These are phyloP conservation scores for Murraya koenigii DNA, from an alignment of 345 rosid genomes.

Conservation along the genomic window DNA sequence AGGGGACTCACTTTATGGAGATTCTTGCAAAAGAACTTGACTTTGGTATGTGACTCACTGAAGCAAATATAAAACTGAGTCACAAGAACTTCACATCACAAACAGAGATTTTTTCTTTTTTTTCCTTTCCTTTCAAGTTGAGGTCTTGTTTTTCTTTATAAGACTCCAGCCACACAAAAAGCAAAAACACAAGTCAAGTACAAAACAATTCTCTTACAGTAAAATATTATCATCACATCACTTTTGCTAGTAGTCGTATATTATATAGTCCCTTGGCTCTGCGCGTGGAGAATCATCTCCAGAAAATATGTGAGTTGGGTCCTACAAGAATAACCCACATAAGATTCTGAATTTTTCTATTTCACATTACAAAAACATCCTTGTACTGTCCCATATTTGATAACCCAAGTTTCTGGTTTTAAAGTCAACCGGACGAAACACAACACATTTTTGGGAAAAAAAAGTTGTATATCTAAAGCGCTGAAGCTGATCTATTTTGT, in stretches of 20 bases:
- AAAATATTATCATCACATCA: conserved; percentile 3
- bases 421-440: conserved; percentile 1
- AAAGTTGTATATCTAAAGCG: not conserved
- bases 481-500: conserved; percentile 3
- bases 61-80: conserved; percentile 23
- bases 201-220: conserved; percentile 13
- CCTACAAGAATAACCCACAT: conserved; percentile 18
- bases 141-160: conserved; percentile 17
- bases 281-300: conserved; percentile 28
- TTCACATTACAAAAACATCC: conserved; percentile 21
- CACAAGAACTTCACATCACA: conserved; percentile 6
- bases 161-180: conserved; percentile 16
- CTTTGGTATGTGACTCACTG: conserved; percentile 21
- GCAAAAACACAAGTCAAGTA: not conserved
- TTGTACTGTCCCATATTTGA: conserved; percentile 7
- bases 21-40: conserved; percentile 25
- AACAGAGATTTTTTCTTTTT: conserved; percentile 18
- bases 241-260: not conserved
- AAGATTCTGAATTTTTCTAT: conserved; percentile 22
- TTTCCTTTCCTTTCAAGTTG: conserved; percentile 17
- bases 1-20: conserved; percentile 38
- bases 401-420: not conserved
- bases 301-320: not conserved
- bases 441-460: not conserved
- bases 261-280: not conserved